phyloP scores from a whole-genome alignment of 202 grass and related monocot species.

The Miscanthus sacchariflorus region DNA sequence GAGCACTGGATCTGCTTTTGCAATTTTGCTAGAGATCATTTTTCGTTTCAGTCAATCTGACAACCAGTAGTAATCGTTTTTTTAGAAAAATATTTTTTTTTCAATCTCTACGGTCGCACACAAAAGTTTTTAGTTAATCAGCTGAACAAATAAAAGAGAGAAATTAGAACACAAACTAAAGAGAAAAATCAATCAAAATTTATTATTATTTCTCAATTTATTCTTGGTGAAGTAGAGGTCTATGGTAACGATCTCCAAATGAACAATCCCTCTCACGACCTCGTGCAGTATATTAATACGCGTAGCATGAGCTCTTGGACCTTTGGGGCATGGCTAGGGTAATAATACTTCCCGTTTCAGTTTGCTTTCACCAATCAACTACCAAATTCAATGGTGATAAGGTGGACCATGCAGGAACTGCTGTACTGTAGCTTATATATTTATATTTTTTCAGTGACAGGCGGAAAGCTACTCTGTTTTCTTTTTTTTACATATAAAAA shows the following conservation, averaged over 20 bases:
- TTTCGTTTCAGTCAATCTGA: not conserved
- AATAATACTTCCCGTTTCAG: not conserved
- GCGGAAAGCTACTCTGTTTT: not conserved
- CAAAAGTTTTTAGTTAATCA: too few species aligned
- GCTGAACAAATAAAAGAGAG: too few species aligned
- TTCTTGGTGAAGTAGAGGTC: too few species aligned
- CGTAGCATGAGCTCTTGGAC: not conserved
- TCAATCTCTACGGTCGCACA: too few species aligned
- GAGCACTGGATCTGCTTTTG: not conserved
- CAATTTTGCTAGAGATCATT: not conserved
- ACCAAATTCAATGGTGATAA: conserved; percentile 2
- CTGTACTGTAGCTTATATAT: not conserved
- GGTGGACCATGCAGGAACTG: not conserved
- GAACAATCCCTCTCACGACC: too few species aligned
- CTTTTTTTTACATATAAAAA: not conserved
- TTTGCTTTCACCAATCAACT: not conserved
- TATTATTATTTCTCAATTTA: too few species aligned
- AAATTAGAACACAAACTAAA: too few species aligned
- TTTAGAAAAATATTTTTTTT: too few species aligned
- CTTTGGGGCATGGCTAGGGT: not conserved
- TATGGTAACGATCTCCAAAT: too few species aligned
- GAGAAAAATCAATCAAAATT: too few species aligned
- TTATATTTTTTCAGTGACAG: not conserved
- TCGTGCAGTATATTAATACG: not conserved
- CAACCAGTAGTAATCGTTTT: too few species aligned